A percentile compares a stretch with the other conserved stretches of the same genome.
phyloP scores from a whole-genome alignment of 805 yeast genomes.

The Ogataea wickerhamii region DNA sequence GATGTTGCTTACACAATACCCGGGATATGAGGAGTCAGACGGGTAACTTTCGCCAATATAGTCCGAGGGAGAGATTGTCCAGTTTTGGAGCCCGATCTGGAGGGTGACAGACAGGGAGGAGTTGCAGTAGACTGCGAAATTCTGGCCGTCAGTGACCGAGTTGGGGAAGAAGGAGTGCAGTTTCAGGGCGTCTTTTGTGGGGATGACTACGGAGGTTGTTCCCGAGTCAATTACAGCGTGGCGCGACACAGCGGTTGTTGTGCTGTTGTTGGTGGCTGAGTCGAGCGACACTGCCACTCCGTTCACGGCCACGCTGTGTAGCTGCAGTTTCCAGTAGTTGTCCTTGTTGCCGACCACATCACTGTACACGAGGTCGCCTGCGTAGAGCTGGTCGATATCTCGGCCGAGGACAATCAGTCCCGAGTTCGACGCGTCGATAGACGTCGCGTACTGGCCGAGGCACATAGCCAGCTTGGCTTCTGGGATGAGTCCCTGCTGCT shows the following conservation, averaged over 20 bases:
- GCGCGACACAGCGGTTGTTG: conserved; percentile 27
- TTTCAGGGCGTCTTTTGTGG: conserved; percentile 49
- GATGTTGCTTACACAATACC: conserved; percentile 61
- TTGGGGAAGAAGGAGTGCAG: conserved; percentile 50
- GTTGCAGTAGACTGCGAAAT: conserved; percentile 59
- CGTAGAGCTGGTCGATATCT: conserved; percentile 34
- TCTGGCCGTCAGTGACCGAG: conserved; percentile 56
- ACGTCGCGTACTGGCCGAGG: conserved; percentile 33
- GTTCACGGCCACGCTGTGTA: conserved; percentile 37
- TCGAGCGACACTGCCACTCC: conserved; percentile 32
- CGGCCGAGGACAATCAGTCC: conserved; percentile 47
- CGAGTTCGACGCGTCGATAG: conserved; percentile 23
- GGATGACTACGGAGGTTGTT: conserved; percentile 57
- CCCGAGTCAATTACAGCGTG: conserved; percentile 61
- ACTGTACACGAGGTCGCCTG: conserved; percentile 40
- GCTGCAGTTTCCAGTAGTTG: conserved; percentile 50
- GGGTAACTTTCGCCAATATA: conserved; percentile 50
- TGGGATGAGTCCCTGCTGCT: conserved; percentile 33
- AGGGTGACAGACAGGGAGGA: conserved; percentile 40
- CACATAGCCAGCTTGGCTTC: conserved; percentile 43
- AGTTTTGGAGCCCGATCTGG: conserved; percentile 41
- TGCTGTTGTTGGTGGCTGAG: conserved; percentile 19
- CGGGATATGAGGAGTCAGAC: conserved; percentile 33
- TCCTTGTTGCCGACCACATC: conserved; percentile 31
- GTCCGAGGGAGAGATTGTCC: conserved; percentile 40